These are phyloP conservation scores for Vachellia collinsii DNA, from an alignment of 306 rosid genomes.

Conservation along the genomic window DNA sequence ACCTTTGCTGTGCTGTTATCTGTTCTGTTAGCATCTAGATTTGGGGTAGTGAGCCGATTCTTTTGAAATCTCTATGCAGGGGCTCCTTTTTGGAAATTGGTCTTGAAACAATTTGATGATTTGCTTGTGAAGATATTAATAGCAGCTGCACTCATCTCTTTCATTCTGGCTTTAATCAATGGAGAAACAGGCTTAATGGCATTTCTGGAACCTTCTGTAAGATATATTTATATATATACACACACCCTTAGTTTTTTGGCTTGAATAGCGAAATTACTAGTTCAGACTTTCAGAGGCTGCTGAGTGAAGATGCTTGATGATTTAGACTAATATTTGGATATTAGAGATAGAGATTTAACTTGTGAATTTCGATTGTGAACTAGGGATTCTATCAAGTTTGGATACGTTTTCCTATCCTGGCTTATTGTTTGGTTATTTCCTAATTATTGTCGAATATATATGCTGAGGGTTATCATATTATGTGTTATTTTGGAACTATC, in stretches of 20 bases:
- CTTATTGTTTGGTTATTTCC: neutral
- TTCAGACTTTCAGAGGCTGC: neutral
- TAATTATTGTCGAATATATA: neutral
- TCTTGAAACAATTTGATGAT: constrained; percentile 95
- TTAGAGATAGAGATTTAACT: neutral
- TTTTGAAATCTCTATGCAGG: constrained; percentile 57
- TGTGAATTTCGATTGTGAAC: neutral
- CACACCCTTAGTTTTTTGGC: constrained; percentile 16
- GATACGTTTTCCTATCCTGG: neutral
- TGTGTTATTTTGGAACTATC: neutral
- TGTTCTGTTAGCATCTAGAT: constrained; percentile 3
- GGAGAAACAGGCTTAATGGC: constrained; percentile 96
- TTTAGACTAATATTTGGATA: neutral
- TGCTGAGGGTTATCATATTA: neutral
- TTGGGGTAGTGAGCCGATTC: constrained; percentile 33
- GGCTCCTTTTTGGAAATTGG: constrained; percentile 94
- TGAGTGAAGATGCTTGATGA: neutral
- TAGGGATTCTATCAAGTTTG: constrained; percentile 13
- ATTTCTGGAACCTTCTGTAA: constrained; percentile 97
- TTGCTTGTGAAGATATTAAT: constrained; percentile 92
- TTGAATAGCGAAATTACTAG: neutral
- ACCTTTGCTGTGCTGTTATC: constrained; percentile 23
- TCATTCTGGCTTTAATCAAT: constrained; percentile 78
- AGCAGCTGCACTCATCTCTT: constrained; percentile 85
- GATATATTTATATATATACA: constrained; percentile 38